Base-by-base conservation (phyloP, 2,329 filamentous ascomycete species). In the Aspergillus udagawae region DNA sequence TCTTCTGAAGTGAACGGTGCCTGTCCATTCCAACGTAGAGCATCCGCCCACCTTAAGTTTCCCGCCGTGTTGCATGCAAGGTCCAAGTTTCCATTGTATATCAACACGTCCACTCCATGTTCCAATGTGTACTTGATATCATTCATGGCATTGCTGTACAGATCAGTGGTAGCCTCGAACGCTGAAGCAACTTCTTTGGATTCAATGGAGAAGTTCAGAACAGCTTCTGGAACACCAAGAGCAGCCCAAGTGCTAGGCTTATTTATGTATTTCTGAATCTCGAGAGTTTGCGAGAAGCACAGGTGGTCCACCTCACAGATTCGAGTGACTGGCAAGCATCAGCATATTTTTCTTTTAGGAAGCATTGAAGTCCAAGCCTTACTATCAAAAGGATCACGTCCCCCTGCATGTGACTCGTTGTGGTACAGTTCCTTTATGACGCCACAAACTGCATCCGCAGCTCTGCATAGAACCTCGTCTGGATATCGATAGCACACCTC, bases 401-500 rank as follows among this genome's bases (percentile, higher is more conserved):
- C 63, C 6, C 63, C 63, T 9, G 41, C 38, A 38, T 44, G 41
- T n/a, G 61, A 59, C 51, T 65, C 63, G 21, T 60, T 50, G 12
- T 65, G 56, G 23, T 61, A 65, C 51, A 53, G 57, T 20, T 53
- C 28, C 7, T 53, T 47, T 2, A 62, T 52, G 8, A 59, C 47
- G n/a, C 54, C 61, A 49, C 63, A 65, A 6, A 62, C 53, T 10
- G 32, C 9, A 10, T 27, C 14, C 3, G 61, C 57, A 10, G 58
- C 60, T n/a, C 28, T 32, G 32, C 63, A 65, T 2, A 65, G 20
- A 5, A 32, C 56, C 8, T 52, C 20, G 27, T 65, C 63, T 1
- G 60, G 61, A 14, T 47, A 47, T 2, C 6, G 12, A 8, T 55
- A 49, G 60, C 77, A 79, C 4, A 71, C 65, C 50, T 73, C 68